Evolutionary conservation across 2,329 filamentous ascomycete species (phyloP).

Genomic region (Elsinoe perseae): DNA sequence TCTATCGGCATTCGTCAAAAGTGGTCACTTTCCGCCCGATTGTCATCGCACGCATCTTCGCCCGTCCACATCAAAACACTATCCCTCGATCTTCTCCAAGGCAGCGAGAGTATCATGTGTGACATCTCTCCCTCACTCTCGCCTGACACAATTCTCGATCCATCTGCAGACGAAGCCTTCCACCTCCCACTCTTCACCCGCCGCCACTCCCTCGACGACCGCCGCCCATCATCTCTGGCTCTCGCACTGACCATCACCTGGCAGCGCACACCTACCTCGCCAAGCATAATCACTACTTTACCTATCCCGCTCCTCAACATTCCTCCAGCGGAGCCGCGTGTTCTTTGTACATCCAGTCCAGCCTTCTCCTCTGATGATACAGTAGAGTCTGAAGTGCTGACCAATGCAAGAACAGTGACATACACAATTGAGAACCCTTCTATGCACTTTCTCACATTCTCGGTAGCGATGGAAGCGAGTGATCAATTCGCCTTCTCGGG

Average conservation of each 20-base stretch:
- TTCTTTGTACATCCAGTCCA: slow-evolving; percentile 49
- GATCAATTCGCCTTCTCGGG: slow-evolving; percentile 92
- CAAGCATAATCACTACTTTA: slow-evolving; percentile 53
- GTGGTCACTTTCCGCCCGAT: slow-evolving; percentile 66
- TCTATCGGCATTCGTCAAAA: slow-evolving; percentile 64
- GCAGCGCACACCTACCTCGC: slow-evolving; percentile 48
- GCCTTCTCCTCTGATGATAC: slow-evolving; percentile 19
- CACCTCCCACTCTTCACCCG: slow-evolving; percentile 67
- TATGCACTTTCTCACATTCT: slow-evolving; percentile 89
- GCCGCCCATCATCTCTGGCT: slow-evolving; percentile 65
- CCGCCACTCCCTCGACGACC: slow-evolving; percentile 74
- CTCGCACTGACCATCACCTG: slow-evolving; percentile 69
- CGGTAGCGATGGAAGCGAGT: slow-evolving; percentile 81
- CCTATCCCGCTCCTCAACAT: slow-evolving; percentile 73
- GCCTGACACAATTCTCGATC: background rate
- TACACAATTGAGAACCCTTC: slow-evolving; percentile 90
- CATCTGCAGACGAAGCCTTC: slow-evolving; percentile 46
- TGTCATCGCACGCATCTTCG: slow-evolving; percentile 68
- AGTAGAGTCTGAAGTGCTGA: background rate
- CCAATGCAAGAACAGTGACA: slow-evolving; percentile 25
- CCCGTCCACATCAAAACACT: slow-evolving; percentile 56
- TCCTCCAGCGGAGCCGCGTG: slow-evolving; percentile 76
- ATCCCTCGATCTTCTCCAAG: slow-evolving; percentile 52
- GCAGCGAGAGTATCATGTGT: slow-evolving; percentile 57
- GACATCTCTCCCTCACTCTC: slow-evolving; percentile 22